A percentile compares a stretch with the other conserved stretches of the same genome.
Conservation (phyloP, 2,329 filamentous ascomycete species). For the Tricladium varicosporioides region DNA sequence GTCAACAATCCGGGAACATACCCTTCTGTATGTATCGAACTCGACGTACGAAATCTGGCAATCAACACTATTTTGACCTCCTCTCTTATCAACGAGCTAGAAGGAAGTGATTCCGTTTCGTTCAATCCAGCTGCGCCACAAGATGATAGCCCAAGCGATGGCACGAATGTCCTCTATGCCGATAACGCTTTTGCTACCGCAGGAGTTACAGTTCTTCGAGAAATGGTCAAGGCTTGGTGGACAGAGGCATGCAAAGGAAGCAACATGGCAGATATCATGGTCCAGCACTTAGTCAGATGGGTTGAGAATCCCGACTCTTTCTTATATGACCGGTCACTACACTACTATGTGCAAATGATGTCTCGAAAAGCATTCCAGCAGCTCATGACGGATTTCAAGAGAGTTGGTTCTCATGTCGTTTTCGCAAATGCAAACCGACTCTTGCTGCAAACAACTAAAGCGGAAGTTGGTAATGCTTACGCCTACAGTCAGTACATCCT, state of each 20-base stretch:
- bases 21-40: conserved; percentile 91
- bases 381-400: conserved; percentile 92
- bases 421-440: conserved; percentile 89
- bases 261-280: conserved; percentile 95
- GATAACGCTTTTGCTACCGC: conserved; percentile 93
- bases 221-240: conserved; percentile 99
- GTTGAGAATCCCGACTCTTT: conserved; percentile 91
- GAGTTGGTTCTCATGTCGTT: conserved; percentile 93
- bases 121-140: conserved; percentile 72
- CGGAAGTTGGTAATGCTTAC: conserved; percentile 93
- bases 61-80: conserved; percentile 98
- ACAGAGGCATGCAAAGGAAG: conserved; percentile 86
- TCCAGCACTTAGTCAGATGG: conserved; percentile 96
- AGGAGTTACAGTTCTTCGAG: conserved; percentile 83
- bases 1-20: conserved; percentile 94
- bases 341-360: conserved; percentile 99
- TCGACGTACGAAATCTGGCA: conserved; percentile 89
- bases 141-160: conserved; percentile 59
- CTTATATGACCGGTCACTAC: conserved; percentile 89
- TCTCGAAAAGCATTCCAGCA: conserved; percentile 96
- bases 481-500: conserved; percentile 97
- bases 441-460: conserved; percentile 92
- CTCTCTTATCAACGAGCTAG: conserved; percentile 92
- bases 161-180: conserved; percentile 70
- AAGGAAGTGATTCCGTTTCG: conserved; percentile 82